These are phyloP conservation scores for Trifolium subterraneum DNA, from an alignment of 306 rosid genomes.

Conservation along the genomic window DNA sequence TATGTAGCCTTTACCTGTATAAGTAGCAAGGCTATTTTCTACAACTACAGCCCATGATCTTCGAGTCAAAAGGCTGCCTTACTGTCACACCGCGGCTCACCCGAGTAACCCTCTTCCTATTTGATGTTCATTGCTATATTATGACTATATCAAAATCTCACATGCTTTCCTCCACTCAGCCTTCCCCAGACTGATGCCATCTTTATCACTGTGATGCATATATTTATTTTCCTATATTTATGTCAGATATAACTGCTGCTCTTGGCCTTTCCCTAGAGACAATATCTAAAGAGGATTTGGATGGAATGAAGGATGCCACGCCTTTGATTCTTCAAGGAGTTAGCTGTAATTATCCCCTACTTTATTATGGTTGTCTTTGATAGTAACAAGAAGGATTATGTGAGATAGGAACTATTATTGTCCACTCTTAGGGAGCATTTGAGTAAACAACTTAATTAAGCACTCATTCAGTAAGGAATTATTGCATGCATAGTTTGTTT, in stretches of 20 bases:
- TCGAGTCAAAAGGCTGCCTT: constrained; percentile 4
- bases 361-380: constrained; percentile 19
- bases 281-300: constrained; percentile 78
- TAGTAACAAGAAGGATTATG: constrained; percentile 29
- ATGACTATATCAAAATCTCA: constrained; percentile 17
- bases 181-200: constrained; percentile 36
- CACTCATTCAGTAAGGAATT: neutral
- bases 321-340: constrained; percentile 94
- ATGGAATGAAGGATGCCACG: constrained; percentile 76
- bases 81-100: constrained; percentile 1
- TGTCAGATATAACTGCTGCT: constrained; percentile 88
- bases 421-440: neutral
- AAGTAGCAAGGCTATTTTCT: constrained; percentile 18
- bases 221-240: constrained; percentile 51
- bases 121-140: constrained; percentile 31
- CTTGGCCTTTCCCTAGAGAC: constrained; percentile 80
- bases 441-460: constrained; percentile 2
- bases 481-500: neutral
- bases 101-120: constrained; percentile 15
- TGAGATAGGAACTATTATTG: constrained; percentile 34
- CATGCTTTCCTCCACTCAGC: constrained; percentile 25
- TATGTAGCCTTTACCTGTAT: constrained; percentile 18
- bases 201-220: constrained; percentile 31
- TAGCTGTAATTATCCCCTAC: constrained; percentile 67
- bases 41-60: constrained; percentile 13